Evolutionary conservation across 768 basidiomycete genomes (phyloP), one percentile per base, ranked within the genome.

Genomic region (Pleurotus eryngii): DNA sequence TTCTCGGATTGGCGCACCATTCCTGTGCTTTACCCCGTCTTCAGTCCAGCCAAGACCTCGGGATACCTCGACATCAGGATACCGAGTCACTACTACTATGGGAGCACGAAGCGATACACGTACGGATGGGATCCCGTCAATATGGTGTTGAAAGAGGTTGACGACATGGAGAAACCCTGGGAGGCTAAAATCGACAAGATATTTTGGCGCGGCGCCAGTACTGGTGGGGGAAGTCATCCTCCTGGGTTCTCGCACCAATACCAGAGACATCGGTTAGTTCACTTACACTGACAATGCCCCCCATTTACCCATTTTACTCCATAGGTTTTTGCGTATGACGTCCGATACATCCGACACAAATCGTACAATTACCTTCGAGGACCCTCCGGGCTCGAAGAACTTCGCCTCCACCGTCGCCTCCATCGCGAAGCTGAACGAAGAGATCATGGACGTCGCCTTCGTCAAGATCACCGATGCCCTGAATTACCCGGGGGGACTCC

Each of bases 1-100:
- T 98, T 97, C 81, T 92, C 92, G 15, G 96, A 99, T 71, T 97
- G 93, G 91, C 79, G 95, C 18, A 90, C 89, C 0, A 86, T 98
- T 57, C 83, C 90, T 9, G 83, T 83, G 1, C 77, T 96, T n/a
- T 95, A 92, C 70, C 97, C 97, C 5, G 83, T 99, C 26, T 90
- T 99, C 72, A 95, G 93, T 2, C 95, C 96, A 2, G 91, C 94
- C 0, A 93, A 90, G 65, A 86, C 89, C 0, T 76, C 76, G 40
- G 94, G 97, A 0, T 98, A 89, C 68, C 74, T 85, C 60, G 97
- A 98, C 67, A 91, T 99, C 62, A 79, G 90, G 57, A 94, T 98
- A 60, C 96, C 97, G 0, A 95, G 92, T 59, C 95, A 98, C 70
- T 98, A 99, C 68, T 98, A 99, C 70, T 92, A 92, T 64, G 88